Evolutionary conservation across 208 protist genomes (phyloP), one percentile per base, ranked within the genome.

Genomic region (Wallacemonas rigidus): DNA sequence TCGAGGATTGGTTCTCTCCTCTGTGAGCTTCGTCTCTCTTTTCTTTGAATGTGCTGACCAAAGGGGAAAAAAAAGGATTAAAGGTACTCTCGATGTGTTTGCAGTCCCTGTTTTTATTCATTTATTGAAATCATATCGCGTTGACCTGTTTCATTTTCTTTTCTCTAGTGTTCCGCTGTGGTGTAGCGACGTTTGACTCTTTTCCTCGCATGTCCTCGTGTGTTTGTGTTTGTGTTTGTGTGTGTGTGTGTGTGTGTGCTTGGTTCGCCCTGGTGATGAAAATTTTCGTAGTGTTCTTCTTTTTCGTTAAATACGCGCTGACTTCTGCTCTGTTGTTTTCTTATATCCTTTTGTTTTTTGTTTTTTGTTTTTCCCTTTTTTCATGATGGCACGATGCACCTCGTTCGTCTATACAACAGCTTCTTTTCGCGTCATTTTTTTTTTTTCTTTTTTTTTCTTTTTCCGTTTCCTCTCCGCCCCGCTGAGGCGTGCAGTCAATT

Each of bases 381-480:
- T 58, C 7, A 38, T 58, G 11, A 50, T 12, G 12, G 45, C 45
- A 50, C 45, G 12, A 6, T 50, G 12, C 12, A 50, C 12, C 8
- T 14, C 45, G 12, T 50, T 50, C 45, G 6, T 50, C 45, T 50
- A 12, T 50, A 12, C 45, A 12, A 50, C 12, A 14, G 45, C 12
- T 50, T 50, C 6, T 12, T 50, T 50, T 26, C 26, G 26, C 26
- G 26, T 26, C 26, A 26, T 26, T 26, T 26, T 26, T n/a, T 50
- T 50, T 11, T n/a, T 11, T 36, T 43, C 61, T 2, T 69, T 39
- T 50, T 50, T 56, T 17, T 44, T 40, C 44, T 35, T 51, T 41
- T 41, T 39, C 12, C 54, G 41, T 62, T 71, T 50, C 68, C 63
- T 68, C 67, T 65, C 64, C 62, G n/a, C 44, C 69, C 71, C 41